Evolutionary conservation across 495 filamentous ascomycete species (phyloP), one percentile per base, ranked within the genome.

Genomic region (Xylaria acuta): DNA sequence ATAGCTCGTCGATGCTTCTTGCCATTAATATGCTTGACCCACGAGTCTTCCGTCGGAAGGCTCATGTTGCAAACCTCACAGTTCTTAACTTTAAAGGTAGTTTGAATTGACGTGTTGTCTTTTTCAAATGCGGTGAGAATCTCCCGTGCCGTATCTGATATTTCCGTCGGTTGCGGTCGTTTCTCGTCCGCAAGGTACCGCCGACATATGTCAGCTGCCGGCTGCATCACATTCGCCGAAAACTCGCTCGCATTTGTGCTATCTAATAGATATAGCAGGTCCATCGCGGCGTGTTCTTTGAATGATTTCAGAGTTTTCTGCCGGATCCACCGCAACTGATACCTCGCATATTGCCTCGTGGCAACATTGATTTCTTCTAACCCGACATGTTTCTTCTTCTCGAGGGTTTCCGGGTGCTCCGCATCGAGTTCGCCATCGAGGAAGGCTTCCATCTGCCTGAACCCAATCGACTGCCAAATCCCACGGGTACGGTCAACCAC

Each of bases 401-500:
- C 64, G 34, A 89, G 83, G 51, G 80, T 73, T 32, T 81, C 75
- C 34, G 77, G 80, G 2, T 67, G 60, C 0, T 75, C 72, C 2
- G 75, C 82, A 12, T 83, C 72, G 51, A 81, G 73, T 34, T 89
- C 72, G 8, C 89, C 88, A 4, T 83, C 71, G 27, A 95, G 83
- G 72, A 93, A 97, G 0, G 87, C 85, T 64, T 91, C 85, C 78
- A 97, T 89, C 79, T 99, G 94, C 76, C 96, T 97, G 80, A 93
- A 97, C 0, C 97, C 97, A 74, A 99, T 98, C 14, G 94, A 95
- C 64, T 96, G 90, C 94, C 94, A 98, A 18, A 98, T 96, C 3
- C 97, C 97, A 38, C 90, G 88, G 0, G 88, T 91, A 63, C 86
- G 83, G 74, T 98, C 93, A 27, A 96, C 81, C 6, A 74, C 72